These are phyloP conservation scores for Penicillium sp. DNA, from an alignment of 2,329 filamentous ascomycete species.

Conservation along the genomic window DNA sequence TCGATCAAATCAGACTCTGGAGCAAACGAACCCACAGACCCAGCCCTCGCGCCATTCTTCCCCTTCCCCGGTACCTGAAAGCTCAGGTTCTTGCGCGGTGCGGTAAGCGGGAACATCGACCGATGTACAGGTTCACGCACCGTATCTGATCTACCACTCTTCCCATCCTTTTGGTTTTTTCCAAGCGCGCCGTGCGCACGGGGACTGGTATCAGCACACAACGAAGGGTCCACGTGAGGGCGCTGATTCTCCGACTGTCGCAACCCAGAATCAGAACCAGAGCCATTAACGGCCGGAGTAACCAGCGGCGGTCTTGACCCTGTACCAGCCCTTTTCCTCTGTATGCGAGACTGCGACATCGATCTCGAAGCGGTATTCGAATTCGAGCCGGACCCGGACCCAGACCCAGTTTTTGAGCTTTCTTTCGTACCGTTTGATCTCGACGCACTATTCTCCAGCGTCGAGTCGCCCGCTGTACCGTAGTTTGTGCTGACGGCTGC, in stretches of 20 bases:
- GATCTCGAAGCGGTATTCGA: conserved; percentile 13
- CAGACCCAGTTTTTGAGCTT: conserved; percentile 17
- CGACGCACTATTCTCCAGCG: conserved; percentile 25
- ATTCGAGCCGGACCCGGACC: conserved; percentile 3
- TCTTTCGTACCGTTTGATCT: conserved; percentile 16
- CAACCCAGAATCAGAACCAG: background rate
- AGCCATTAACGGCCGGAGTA: background rate
- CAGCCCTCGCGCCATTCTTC: background rate
- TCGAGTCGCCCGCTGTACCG: conserved; percentile 33
- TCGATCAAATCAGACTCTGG: conserved; percentile 17
- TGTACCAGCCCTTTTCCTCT: conserved; percentile 1
- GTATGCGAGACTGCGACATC: background rate
- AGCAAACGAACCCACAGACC: background rate
- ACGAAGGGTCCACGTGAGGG: background rate
- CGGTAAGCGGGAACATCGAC: conserved; percentile 15
- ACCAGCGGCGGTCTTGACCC: background rate
- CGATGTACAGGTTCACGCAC: conserved; percentile 4
- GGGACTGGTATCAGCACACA: background rate
- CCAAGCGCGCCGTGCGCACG: background rate
- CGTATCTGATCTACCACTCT: background rate
- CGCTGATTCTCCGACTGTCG: background rate
- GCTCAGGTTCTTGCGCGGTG: background rate
- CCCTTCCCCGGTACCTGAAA: background rate
- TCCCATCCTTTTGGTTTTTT: background rate
- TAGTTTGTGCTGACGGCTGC: conserved; percentile 38